Evolutionary conservation across 805 yeast genomes (phyloP).

Genomic region (Saccharomycopsis fibuligera): DNA sequence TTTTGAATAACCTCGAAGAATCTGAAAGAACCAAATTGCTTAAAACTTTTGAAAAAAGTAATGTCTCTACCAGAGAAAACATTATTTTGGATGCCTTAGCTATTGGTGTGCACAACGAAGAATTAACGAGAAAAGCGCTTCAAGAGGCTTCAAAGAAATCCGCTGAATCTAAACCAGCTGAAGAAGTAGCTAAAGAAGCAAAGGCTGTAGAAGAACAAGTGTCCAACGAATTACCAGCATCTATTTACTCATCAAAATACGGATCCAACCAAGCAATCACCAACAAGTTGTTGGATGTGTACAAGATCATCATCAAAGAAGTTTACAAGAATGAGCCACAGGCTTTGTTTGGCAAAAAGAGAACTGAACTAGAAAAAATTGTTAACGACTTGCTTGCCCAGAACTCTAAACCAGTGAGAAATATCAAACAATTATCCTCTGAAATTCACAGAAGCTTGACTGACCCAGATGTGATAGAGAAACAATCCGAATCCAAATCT

Average conservation of each 20-base stretch:
- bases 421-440: slow-evolving; percentile 27
- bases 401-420: slow-evolving; percentile 24
- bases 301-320: slow-evolving; percentile 7
- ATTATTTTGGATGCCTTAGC: slow-evolving; percentile 20
- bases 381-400: slow-evolving; percentile 7
- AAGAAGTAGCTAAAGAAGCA: slow-evolving; percentile 25
- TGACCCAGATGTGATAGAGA: slow-evolving; percentile 10
- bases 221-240: slow-evolving; percentile 22
- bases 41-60: slow-evolving; percentile 31
- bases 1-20: slow-evolving; percentile 23
- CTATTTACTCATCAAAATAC: slow-evolving; percentile 14
- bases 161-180: slow-evolving; percentile 25
- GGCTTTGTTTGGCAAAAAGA: background rate
- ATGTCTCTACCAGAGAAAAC: slow-evolving; percentile 36
- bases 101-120: slow-evolving; percentile 28
- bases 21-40: slow-evolving; percentile 28
- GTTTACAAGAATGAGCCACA: slow-evolving; percentile 1
- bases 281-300: slow-evolving; percentile 13
- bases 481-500: slow-evolving; percentile 17
- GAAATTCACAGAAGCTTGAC: slow-evolving; percentile 19
- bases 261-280: slow-evolving; percentile 8
- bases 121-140: too few species aligned
- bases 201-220: slow-evolving; percentile 25
- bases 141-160: slow-evolving; percentile 23
- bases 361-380: slow-evolving; percentile 1